These are phyloP conservation scores for Naematelia encephala DNA, from an alignment of 768 basidiomycete species.

Conservation along the genomic window DNA sequence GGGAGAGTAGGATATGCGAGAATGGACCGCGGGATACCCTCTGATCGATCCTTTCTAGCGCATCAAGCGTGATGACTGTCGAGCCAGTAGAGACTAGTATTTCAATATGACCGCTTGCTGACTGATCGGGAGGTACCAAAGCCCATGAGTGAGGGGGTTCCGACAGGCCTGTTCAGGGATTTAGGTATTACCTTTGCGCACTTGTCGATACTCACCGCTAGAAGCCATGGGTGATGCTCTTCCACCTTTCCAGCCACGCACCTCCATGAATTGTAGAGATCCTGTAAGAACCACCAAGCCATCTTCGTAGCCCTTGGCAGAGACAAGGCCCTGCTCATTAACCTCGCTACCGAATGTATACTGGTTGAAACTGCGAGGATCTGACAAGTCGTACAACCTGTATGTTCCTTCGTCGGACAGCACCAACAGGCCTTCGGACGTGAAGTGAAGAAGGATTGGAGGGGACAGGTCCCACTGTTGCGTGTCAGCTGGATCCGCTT, in stretches of 20 bases:
- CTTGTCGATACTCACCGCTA: constrained; percentile 59
- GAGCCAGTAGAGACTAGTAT: constrained; percentile 76
- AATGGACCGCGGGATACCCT: constrained; percentile 85
- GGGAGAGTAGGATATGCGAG: constrained; percentile 78
- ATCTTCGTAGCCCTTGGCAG: constrained; percentile 78
- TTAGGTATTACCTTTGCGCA: neutral
- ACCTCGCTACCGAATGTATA: constrained; percentile 79
- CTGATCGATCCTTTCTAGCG: constrained; percentile 79
- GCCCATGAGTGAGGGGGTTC: constrained; percentile 82
- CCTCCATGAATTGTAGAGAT: constrained; percentile 71
- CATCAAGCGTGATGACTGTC: constrained; percentile 81
- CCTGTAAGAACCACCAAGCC: constrained; percentile 83
- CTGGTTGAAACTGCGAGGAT: constrained; percentile 76
- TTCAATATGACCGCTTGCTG: constrained; percentile 83
- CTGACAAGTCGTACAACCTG: constrained; percentile 62
- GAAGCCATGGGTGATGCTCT: constrained; percentile 69
- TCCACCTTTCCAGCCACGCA: constrained; percentile 81
- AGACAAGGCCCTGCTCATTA: constrained; percentile 71
- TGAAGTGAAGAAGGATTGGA: constrained; percentile 59
- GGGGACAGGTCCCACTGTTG: constrained; percentile 77
- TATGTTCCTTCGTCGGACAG: constrained; percentile 91
- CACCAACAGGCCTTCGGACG: constrained; percentile 59
- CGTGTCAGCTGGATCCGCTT: constrained; percentile 14
- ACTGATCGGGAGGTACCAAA: constrained; percentile 82
- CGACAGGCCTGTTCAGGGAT: constrained; percentile 58